Evolutionary conservation across 1,284 basidiomycete species (phyloP).

Genomic region (Tetrapyrgos nigripes): DNA sequence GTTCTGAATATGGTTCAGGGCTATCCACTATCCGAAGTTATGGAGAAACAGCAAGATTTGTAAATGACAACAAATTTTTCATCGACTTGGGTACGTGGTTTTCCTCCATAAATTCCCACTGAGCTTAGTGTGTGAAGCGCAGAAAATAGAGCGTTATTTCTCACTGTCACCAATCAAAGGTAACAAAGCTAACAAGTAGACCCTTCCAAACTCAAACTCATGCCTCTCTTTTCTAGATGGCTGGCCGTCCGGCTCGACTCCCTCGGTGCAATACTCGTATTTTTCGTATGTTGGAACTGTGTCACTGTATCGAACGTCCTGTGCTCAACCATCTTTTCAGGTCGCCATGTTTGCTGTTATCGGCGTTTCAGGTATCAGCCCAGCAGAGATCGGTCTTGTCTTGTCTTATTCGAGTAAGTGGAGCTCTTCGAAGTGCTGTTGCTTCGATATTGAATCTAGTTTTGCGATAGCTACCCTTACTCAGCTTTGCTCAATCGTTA

Average conservation of each 20-base stretch:
- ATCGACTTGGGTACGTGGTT: no score
- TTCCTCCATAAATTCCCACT: no score
- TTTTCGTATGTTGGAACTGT: conserved; percentile 61
- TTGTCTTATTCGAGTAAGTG: conserved; percentile 67
- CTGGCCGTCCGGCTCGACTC: conserved; percentile 83
- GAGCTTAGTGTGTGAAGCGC: no score
- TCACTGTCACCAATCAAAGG: conserved; percentile 70
- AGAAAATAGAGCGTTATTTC: conserved; percentile 70
- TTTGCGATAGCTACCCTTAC: conserved; percentile 47
- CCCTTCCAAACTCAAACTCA: neutral
- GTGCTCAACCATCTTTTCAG: conserved; percentile 30
- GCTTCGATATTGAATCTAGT: conserved; percentile 24
- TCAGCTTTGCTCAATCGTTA: conserved; percentile 63
- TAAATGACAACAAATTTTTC: conserved; percentile 71
- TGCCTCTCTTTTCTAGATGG: conserved; percentile 72
- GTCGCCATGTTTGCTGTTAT: conserved; percentile 59
- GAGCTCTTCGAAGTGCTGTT: neutral
- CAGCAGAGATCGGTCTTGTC: conserved; percentile 76
- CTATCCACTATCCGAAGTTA: conserved; percentile 81
- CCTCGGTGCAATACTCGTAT: conserved; percentile 70
- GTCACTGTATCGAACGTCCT: neutral
- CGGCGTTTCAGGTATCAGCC: conserved; percentile 60
- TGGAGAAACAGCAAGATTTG: conserved; percentile 66
- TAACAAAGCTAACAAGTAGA: conserved; percentile 21
- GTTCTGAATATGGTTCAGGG: conserved; percentile 35